Evolutionary conservation across 257 asterid species (phyloP), one percentile per base, ranked within the genome.

Genomic region (Fraxinus anomala): DNA sequence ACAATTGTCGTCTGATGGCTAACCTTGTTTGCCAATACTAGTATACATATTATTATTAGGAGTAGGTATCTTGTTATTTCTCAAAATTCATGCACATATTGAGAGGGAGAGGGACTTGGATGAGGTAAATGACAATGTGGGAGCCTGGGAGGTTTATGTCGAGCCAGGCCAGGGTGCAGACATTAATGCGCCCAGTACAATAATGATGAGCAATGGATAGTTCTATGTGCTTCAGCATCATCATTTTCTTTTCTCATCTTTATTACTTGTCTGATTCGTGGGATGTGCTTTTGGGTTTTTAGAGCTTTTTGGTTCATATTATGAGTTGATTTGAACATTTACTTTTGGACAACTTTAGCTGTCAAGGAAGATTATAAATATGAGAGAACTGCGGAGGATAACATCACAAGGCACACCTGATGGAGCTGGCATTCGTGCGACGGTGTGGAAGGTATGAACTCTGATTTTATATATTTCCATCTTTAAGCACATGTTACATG

Each of bases 361-460:
- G 81, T 92, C 99, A 40, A 91, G 86, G 86, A 94, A 92, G 89
- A 88, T 88, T 30, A 83, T 94, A 86, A 87, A 91, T 74, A 80
- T 91, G 90, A 96, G 92, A 54, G 98, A 91, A 84, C 82, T 95
- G 68, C 82, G 98, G 87, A 92, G 83, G 87, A 83, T 95, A 59
- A 94, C 97, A 76, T 89, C 94, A 11, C 98, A 90, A 84, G 96
- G 99, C 72, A 73, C 90, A 80, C 96, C 98, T 6, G 98, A 93
- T 78, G 98, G 91, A 81, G 91, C 90, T 83, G 97, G 97, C 73
- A 86, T 92, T 80, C 99, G 98, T 24, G 87, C 99, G 51, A 86
- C 86, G 1, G 96, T 90, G 68, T 95, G 99, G 98, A 92, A 94
- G 98, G 99, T 94, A 88, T 33, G 56, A 19, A 34, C 47, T 81